Percentiles rank a stretch among this genome's conserved stretches.
Conservation (phyloP, 345 rosid species). For the Barbarea vulgaris region DNA sequence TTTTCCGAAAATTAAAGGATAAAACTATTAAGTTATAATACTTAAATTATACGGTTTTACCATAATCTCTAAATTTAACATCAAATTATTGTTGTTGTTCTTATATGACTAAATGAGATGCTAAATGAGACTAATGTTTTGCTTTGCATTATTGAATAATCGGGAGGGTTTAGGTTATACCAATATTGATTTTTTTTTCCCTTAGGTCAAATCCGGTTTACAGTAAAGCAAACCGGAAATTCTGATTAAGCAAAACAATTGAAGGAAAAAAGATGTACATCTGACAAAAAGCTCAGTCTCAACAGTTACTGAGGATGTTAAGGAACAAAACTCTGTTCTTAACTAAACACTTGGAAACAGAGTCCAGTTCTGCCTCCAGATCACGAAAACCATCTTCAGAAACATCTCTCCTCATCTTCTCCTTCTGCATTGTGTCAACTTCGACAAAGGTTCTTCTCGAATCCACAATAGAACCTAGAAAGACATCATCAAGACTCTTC, state of each 20-base stretch:
- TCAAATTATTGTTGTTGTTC: not conserved
- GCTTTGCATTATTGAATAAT: not conserved
- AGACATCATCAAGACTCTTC: constrained; percentile 47
- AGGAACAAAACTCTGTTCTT: constrained; percentile 53
- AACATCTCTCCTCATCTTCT: constrained; percentile 27
- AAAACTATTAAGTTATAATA: not conserved
- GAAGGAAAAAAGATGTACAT: constrained; percentile 14
- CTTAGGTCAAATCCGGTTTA: not conserved
- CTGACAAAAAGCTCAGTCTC: constrained; percentile 10
- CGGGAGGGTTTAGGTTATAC: not conserved
- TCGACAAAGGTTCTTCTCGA: constrained; percentile 8
- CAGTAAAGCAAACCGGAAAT: not conserved
- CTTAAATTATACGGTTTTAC: not conserved
- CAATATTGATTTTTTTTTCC: not conserved
- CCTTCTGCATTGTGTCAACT: not conserved
- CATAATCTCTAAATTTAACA: not conserved
- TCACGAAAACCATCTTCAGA: constrained; percentile 41
- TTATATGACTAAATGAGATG: not conserved
- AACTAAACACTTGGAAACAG: constrained; percentile 46
- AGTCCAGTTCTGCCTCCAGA: constrained; percentile 48
- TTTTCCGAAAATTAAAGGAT: not conserved
- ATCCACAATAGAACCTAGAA: constrained; percentile 10
- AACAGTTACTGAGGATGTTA: constrained; percentile 45
- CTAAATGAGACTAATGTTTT: not conserved
- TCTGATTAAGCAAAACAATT: not conserved